phyloP scores from a whole-genome alignment of 139 green algal genomes.

The Chlamydomonas sp. region DNA sequence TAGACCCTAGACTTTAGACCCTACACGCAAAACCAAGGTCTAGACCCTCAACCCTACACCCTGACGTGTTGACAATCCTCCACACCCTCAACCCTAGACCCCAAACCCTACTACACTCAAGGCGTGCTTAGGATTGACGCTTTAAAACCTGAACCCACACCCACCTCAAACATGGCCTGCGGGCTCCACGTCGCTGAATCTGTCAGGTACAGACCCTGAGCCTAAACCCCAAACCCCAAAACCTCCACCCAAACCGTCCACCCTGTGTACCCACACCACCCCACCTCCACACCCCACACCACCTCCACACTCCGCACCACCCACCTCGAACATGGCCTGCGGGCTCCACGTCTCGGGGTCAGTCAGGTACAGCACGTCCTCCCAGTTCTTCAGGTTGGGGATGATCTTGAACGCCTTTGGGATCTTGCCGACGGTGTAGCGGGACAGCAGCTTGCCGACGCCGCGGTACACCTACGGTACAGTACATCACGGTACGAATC shows the following conservation, averaged over 20 bases:
- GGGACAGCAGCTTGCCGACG: conserved; percentile 56
- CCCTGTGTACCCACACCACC: background rate
- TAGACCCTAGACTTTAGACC: no score
- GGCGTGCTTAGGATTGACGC: no score
- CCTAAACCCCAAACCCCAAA: no score
- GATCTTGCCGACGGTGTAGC: conserved; percentile 77
- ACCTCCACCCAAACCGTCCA: no score
- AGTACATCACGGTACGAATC: no score
- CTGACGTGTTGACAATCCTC: no score
- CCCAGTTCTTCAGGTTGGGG: conserved; percentile 91
- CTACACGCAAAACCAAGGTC: no score
- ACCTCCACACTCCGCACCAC: background rate
- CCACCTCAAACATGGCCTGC: background rate
- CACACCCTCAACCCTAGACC: no score
- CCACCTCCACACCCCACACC: background rate
- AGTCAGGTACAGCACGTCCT: conserved; percentile 93
- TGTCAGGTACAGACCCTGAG: background rate
- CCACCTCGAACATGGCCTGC: conserved; percentile 71
- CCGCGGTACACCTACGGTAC: conserved; percentile 64
- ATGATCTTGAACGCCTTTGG: conserved; percentile 99
- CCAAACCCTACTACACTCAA: no score
- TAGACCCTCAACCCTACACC: no score
- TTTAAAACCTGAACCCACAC: no score
- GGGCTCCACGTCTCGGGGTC: conserved; percentile 78
- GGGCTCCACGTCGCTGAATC: background rate